Percentiles rank a stretch among this genome's conserved stretches.
Conservation (phyloP, 148 eudicot species). For the Heliamphora exappendiculata region DNA sequence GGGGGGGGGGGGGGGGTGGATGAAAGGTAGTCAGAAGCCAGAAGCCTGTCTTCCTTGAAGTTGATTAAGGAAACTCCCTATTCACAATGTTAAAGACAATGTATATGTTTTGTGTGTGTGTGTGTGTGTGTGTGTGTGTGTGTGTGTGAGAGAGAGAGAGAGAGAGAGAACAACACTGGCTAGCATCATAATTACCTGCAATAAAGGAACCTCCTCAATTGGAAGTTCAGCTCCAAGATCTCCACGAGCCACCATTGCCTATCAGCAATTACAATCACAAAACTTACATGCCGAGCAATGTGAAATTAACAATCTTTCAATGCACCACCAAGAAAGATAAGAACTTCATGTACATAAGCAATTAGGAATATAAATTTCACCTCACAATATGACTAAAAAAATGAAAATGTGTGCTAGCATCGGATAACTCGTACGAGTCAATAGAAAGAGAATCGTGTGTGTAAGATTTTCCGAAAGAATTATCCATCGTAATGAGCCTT, state of each 20-base stretch:
- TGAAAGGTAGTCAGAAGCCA: too few relatives aligned
- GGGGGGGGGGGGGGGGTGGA: too few relatives aligned
- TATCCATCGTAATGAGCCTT: not conserved
- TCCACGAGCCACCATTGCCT: slow-evolving; percentile 99
- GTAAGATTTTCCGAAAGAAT: not conserved
- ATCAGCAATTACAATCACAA: not conserved
- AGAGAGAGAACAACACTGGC: not conserved
- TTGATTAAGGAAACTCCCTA: not conserved
- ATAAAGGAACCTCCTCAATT: slow-evolving; percentile 93
- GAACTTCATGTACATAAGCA: not conserved
- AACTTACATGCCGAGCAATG: not conserved
- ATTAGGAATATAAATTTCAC: not conserved
- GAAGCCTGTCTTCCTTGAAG: not conserved
- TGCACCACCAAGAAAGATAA: not conserved
- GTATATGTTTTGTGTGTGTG: not conserved
- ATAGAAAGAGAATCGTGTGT: not conserved
- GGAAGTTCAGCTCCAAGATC: slow-evolving; percentile 99
- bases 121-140: not conserved
- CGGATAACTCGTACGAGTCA: not conserved
- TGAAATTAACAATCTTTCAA: not conserved
- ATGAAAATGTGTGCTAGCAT: not conserved
- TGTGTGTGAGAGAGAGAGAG: not conserved
- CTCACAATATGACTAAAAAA: not conserved
- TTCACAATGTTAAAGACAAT: not conserved
- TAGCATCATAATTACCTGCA: slow-evolving; percentile 57